A percentile compares a stretch with the other conserved stretches of the same genome.
These are phyloP conservation scores for Silene uniflora DNA, from an alignment of 148 eudicot genomes.

Conservation along the genomic window DNA sequence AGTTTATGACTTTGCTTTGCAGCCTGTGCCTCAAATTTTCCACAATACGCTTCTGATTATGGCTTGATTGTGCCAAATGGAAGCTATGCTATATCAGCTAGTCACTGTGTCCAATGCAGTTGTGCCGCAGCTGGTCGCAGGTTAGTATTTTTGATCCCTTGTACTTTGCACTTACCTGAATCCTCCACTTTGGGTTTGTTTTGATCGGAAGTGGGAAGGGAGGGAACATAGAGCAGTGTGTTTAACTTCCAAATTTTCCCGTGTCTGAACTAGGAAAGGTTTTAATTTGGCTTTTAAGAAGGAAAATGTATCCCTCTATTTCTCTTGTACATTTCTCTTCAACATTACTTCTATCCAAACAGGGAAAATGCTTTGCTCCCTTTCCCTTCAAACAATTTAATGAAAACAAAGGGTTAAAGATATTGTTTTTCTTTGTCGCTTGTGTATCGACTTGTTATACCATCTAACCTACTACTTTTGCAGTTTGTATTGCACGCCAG, in stretches of 20 bases:
- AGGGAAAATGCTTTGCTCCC: too few species aligned
- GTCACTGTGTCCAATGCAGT: slow-evolving; percentile 95
- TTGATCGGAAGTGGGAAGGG: too few species aligned
- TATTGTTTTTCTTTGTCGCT: too few species aligned
- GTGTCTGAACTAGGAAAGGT: background rate
- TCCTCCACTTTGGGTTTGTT: too few species aligned
- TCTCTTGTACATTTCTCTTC: too few species aligned
- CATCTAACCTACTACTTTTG: background rate
- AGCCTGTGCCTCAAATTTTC: slow-evolving; percentile 94
- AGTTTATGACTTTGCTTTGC: slow-evolving; percentile 16
- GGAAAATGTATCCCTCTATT: too few species aligned
- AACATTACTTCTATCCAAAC: too few species aligned
- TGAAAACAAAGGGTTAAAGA: too few species aligned
- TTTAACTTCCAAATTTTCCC: background rate
- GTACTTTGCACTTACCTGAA: background rate
- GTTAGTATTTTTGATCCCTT: slow-evolving; percentile 27
- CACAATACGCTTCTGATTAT: slow-evolving; percentile 61
- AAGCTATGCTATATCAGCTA: slow-evolving; percentile 84
- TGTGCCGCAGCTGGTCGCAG: slow-evolving; percentile 76
- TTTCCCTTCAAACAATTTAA: too few species aligned
- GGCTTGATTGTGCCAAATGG: slow-evolving; percentile 86
- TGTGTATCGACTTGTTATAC: slow-evolving; percentile 8
- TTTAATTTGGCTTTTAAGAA: background rate
- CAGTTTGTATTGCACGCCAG: slow-evolving; percentile 94
- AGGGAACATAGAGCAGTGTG: background rate